Percentiles rank a stretch among this genome's conserved stretches.
These are phyloP conservation scores for Yarrowia galli DNA, from an alignment of 1,139 yeast species.

Conservation along the genomic window DNA sequence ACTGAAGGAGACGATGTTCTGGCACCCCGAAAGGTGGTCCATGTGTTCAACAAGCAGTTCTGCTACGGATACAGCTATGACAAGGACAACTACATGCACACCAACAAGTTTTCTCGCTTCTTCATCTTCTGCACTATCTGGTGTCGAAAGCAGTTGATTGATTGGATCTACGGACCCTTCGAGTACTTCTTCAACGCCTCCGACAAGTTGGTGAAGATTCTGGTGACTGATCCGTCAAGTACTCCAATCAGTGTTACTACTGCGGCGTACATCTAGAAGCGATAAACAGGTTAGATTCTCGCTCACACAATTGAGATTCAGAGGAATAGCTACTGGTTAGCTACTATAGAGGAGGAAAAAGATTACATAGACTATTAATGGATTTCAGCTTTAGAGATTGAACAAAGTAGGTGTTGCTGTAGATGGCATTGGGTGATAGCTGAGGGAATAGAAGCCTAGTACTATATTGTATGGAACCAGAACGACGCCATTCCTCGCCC, in stretches of 20 bases:
- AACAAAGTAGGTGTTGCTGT: too few relatives aligned
- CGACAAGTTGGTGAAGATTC: conserved; percentile 21
- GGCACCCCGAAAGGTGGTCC: conserved; percentile 24
- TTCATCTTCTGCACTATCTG: conserved; percentile 26
- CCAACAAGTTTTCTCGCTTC: conserved; percentile 8
- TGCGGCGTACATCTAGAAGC: conserved; percentile 9
- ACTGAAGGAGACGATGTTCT: neutral
- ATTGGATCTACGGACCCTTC: conserved; percentile 35
- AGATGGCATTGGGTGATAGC: too few relatives aligned
- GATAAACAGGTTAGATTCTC: too few relatives aligned
- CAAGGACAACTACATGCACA: conserved; percentile 26
- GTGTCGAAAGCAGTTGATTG: conserved; percentile 20
- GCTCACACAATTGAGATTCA: too few relatives aligned
- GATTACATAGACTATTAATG: too few relatives aligned
- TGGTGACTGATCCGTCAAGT: conserved; percentile 10
- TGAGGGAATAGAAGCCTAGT: too few relatives aligned
- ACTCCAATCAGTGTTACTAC: conserved; percentile 27
- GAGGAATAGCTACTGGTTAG: too few relatives aligned
- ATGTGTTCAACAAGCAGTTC: conserved; percentile 29
- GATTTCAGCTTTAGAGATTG: too few relatives aligned
- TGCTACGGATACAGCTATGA: conserved; percentile 23
- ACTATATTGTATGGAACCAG: too few relatives aligned
- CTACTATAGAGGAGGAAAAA: too few relatives aligned
- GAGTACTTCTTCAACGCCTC: conserved; percentile 37
- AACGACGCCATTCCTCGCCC: too few relatives aligned